Base-by-base conservation (phyloP, 371 early-diverging fungal genomes). In the Syncephalastrum racemosum region DNA sequence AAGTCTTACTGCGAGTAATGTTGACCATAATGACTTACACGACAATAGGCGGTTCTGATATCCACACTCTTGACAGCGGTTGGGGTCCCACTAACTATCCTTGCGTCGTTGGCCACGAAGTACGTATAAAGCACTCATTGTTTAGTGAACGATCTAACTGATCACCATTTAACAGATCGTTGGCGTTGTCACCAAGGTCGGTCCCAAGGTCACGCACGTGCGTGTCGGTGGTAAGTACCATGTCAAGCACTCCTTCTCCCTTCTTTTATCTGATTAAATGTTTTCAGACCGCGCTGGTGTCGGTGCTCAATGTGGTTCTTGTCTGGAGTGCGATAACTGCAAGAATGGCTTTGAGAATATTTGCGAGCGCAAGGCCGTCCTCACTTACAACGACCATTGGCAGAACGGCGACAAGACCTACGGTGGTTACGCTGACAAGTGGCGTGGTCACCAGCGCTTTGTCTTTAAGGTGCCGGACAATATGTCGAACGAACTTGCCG, bases 351-450 rank as follows among this genome's bases (percentile, higher is more conserved):
- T 48, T 12, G 67, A 67, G 13, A 27, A 73, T 46, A 18, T 69
- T 36, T 73, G 73, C 54, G 22, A 50, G 36, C 44, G 44, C 25
- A 27, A 51, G 15, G 20, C 12, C 3, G 54, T 60, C 6, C 18
- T 42, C 22, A 73, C 73, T 19, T 73, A 73, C 54, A 64, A 71
- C 73, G 22, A 65, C 62, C 50, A 71, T 65, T 86, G 82, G 56
- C 56, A 71, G 12, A 82, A 77, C 14, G 87, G 86, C 18, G 64
- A 69, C 22, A 71, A 70, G 23, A 58, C 86, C 1, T 81, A 79
- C 45, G 90, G 89, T 47, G 89, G 89, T 1, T 89, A 89, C 60
- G 85, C 80, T 22, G 80, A 88, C 51, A 75, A 72, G 6, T 81
- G 85, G 60, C 67, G 88, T 27, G 86, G 87, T 16, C 73, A 77